Conservation (phyloP, 1,284 basidiomycete species). For the Cryptococcus sp. region DNA sequence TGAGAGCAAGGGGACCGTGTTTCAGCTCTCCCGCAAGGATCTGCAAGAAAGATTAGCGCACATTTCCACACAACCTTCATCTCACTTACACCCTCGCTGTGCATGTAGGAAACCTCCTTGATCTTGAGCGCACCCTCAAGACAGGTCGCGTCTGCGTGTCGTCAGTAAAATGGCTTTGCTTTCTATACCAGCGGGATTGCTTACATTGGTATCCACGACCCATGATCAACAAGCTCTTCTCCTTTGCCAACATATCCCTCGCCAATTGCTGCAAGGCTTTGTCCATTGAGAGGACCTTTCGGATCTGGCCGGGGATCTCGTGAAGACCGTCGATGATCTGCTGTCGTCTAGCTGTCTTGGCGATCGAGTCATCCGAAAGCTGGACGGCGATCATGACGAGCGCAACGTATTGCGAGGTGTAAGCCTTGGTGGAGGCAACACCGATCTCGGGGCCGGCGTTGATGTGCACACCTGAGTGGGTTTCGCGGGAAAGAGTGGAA, state of each 20-base stretch:
- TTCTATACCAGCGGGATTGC: not conserved
- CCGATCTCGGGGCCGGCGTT: slow-evolving; percentile 98
- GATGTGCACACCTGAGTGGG: slow-evolving; percentile 99
- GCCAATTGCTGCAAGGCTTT: slow-evolving; percentile 79
- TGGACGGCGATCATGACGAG: slow-evolving; percentile 98
- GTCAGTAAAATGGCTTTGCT: not conserved
- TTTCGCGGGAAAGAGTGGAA: slow-evolving; percentile 96
- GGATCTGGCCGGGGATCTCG: slow-evolving; percentile 85
- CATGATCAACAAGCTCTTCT: slow-evolving; percentile 92
- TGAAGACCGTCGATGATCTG: slow-evolving; percentile 95
- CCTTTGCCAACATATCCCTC: slow-evolving; percentile 72
- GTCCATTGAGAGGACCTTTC: slow-evolving; percentile 82
- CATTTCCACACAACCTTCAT: not conserved
- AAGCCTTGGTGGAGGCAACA: slow-evolving; percentile 99
- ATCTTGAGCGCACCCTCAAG: slow-evolving; percentile 99
- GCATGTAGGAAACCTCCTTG: slow-evolving; percentile 95
- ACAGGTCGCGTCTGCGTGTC: slow-evolving; percentile 77
- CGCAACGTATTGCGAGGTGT: slow-evolving; percentile 99
- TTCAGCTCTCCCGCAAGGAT: slow-evolving; percentile 98
- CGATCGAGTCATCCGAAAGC: slow-evolving; percentile 94
- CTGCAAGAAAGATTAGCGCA: slow-evolving; percentile 12
- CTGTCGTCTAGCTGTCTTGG: slow-evolving; percentile 83
- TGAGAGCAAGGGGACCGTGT: slow-evolving; percentile 94
- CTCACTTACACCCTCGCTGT: slow-evolving; percentile 69
- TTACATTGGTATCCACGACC: slow-evolving; percentile 94